Percentiles rank a stretch among this genome's conserved stretches.
Conservation (phyloP, 257 asterid species). For the Galeopsis tetrahit region DNA sequence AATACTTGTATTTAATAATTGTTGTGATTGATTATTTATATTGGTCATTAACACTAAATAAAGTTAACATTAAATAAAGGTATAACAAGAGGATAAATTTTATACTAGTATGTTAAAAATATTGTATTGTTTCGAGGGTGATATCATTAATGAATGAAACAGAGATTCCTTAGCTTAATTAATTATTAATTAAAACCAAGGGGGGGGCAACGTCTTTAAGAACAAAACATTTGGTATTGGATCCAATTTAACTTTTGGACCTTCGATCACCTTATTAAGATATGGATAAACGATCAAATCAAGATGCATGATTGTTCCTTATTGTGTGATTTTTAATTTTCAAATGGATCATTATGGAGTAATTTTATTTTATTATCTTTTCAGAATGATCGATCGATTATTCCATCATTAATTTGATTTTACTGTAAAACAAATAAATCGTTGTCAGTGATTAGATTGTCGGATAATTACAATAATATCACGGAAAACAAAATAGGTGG, state of each 20-base stretch:
- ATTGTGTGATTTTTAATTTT: background rate
- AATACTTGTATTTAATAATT: too few relatives aligned
- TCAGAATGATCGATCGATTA: background rate
- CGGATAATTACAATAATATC: background rate
- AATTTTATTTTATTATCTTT: background rate
- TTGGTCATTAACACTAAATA: too few relatives aligned
- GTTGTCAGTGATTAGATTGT: background rate
- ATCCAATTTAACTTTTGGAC: background rate
- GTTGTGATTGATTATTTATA: too few relatives aligned
- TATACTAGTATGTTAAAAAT: too few relatives aligned
- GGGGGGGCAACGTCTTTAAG: background rate
- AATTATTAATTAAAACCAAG: background rate
- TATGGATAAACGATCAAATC: conserved; percentile 20
- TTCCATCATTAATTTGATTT: background rate
- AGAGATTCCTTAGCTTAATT: too few relatives aligned
- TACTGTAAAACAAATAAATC: background rate
- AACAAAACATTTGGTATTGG: conserved; percentile 26
- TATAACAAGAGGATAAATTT: too few relatives aligned
- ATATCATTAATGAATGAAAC: too few relatives aligned
- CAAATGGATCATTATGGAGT: too few relatives aligned
- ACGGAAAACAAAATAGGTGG: too few relatives aligned
- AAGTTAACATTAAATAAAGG: too few relatives aligned
- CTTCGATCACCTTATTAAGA: conserved; percentile 12
- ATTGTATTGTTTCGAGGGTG: too few relatives aligned
- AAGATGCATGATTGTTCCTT: background rate